Percentiles rank a stretch among this genome's conserved stretches.
These are phyloP conservation scores for Forsythia viridissima DNA, from an alignment of 257 asterid species.

Conservation along the genomic window DNA sequence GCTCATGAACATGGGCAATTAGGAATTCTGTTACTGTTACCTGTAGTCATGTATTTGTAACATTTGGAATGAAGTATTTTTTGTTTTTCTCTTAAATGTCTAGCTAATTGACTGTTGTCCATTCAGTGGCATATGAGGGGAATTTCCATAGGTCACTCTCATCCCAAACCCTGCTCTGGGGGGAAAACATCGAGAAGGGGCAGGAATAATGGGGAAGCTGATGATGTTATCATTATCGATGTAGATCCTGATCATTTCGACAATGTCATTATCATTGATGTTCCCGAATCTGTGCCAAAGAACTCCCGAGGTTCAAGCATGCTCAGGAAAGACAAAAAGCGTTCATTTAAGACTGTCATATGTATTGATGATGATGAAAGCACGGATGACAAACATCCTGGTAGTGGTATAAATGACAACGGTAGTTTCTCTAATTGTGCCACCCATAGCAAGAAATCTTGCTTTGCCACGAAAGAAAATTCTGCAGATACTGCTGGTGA, in stretches of 20 bases:
- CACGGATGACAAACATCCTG: constrained; percentile 23
- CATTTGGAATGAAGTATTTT: constrained; percentile 5
- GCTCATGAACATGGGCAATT: background rate
- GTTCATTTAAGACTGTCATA: constrained; percentile 44
- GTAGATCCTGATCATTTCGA: constrained; percentile 50
- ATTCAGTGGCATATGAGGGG: constrained; percentile 58
- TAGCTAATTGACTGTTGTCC: constrained; percentile 15
- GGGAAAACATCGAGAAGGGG: constrained; percentile 51
- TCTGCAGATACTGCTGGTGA: constrained; percentile 35
- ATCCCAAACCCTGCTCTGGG: constrained; percentile 45
- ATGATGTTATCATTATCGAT: constrained; percentile 61
- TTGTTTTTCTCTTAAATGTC: background rate
- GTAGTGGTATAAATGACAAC: constrained; percentile 26
- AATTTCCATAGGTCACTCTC: constrained; percentile 43
- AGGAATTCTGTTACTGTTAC: background rate
- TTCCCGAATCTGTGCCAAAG: constrained; percentile 50
- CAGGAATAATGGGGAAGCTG: constrained; percentile 36
- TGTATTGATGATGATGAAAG: constrained; percentile 79
- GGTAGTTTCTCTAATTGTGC: constrained; percentile 31
- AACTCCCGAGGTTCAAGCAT: constrained; percentile 34
- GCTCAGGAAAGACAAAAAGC: constrained; percentile 24
- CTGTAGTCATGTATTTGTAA: background rate
- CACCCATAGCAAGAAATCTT: constrained; percentile 46
- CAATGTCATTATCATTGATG: constrained; percentile 58
- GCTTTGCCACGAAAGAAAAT: constrained; percentile 22